These are phyloP conservation scores for Fusarium metavorans DNA, from an alignment of 2,329 filamentous ascomycete genomes.

Conservation along the genomic window DNA sequence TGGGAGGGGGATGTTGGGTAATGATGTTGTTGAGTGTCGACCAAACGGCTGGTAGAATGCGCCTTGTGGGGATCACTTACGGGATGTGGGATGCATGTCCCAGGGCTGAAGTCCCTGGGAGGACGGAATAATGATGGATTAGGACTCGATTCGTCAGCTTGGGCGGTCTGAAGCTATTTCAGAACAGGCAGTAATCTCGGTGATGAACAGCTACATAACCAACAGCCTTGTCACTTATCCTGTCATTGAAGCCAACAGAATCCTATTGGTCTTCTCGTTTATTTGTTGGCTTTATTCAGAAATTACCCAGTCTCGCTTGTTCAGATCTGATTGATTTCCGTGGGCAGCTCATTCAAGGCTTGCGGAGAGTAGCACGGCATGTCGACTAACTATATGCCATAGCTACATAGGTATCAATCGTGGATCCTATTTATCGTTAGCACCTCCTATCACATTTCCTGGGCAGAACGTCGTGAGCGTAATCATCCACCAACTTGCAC, in stretches of 20 bases:
- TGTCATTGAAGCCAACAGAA: not conserved
- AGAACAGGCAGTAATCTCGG: not conserved
- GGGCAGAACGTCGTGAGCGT: not conserved
- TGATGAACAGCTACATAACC: not conserved
- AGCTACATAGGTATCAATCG: not conserved
- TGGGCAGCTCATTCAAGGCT: not conserved
- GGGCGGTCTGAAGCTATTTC: not conserved
- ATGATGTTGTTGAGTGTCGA: not conserved
- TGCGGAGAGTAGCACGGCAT: not conserved
- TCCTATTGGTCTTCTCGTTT: not conserved
- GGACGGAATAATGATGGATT: not conserved
- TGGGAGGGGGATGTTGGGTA: not conserved
- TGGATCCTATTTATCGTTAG: not conserved
- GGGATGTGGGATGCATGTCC: not conserved
- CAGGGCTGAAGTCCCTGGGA: not conserved
- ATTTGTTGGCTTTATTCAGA: not conserved
- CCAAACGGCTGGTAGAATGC: not conserved
- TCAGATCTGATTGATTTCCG: not conserved
- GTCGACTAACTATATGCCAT: not conserved
- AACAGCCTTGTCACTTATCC: not conserved
- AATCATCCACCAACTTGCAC: not conserved
- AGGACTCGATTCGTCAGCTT: not conserved
- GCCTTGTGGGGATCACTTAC: not conserved
- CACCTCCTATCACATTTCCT: not conserved
- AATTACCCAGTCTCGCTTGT: not conserved